Percentiles rank a stretch among this genome's conserved stretches.
Evolutionary conservation across 139 green algal genomes (phyloP).

Genomic region (Chlamydomonas schloesseri): DNA sequence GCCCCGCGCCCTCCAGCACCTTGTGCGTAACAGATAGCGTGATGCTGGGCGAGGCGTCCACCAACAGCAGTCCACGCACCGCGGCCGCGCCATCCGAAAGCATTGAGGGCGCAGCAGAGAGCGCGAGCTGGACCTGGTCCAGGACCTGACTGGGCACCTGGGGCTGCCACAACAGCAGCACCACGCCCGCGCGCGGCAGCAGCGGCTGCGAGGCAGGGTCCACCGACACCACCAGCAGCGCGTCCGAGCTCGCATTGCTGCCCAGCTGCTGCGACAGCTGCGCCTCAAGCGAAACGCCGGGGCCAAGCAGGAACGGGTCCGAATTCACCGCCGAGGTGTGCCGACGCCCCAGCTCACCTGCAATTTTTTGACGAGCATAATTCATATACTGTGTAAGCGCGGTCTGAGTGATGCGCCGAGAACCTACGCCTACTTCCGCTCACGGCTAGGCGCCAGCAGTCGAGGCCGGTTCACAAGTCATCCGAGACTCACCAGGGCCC

Average conservation of each 20-base stretch:
- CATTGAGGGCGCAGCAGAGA: background rate
- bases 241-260: background rate
- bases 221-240: slow-evolving; percentile 15
- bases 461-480: too few relatives aligned
- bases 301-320: slow-evolving; percentile 22
- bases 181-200: slow-evolving; percentile 7
- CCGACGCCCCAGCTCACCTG: background rate
- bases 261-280: background rate
- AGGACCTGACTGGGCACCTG: slow-evolving; percentile 31
- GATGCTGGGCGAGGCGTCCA: slow-evolving; percentile 22
- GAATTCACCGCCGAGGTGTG: background rate
- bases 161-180: slow-evolving; percentile 33
- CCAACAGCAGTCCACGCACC: slow-evolving; percentile 3
- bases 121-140: background rate
- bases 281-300: background rate
- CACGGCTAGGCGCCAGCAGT: too few relatives aligned
- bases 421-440: too few relatives aligned
- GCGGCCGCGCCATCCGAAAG: background rate
- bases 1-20: background rate
- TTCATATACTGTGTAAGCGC: too few relatives aligned
- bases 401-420: too few relatives aligned
- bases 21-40: slow-evolving; percentile 28
- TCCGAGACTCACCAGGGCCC: background rate
- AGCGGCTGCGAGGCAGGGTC: background rate
- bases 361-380: too few relatives aligned